Evolutionary conservation across 768 basidiomycete species (phyloP).

Genomic region (Mycena pura): DNA sequence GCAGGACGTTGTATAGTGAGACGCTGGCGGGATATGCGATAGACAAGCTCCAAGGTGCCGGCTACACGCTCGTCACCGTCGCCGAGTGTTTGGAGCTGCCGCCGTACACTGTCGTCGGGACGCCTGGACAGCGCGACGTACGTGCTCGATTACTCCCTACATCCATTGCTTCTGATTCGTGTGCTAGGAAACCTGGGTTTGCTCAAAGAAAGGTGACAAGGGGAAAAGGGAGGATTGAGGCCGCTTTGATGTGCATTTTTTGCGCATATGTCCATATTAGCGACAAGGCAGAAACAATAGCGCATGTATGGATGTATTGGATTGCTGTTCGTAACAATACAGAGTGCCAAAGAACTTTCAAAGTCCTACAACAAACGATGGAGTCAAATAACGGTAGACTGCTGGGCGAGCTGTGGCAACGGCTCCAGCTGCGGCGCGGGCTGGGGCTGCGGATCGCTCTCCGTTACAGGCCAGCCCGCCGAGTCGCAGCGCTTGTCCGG

Average conservation of each 20-base stretch:
- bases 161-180: neutral
- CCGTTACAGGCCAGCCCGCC: too few species aligned
- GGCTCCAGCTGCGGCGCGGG: neutral
- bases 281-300: too few species aligned
- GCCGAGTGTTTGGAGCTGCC: constrained; percentile 30
- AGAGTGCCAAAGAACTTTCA: too few species aligned
- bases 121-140: constrained; percentile 1
- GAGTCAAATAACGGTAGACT: too few species aligned
- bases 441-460: neutral
- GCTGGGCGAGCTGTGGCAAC: too few species aligned
- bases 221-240: too few species aligned
- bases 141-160: neutral
- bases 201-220: constrained; percentile 2
- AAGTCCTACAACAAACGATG: too few species aligned
- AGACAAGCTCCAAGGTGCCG: constrained; percentile 24
- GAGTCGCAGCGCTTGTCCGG: constrained; percentile 75
- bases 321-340: too few species aligned
- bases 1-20: neutral
- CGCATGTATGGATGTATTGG: too few species aligned
- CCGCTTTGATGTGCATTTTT: too few species aligned
- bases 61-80: constrained; percentile 31
- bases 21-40: constrained; percentile 27
- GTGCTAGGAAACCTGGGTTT: constrained; percentile 7
- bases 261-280: too few species aligned
- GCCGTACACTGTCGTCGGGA: neutral